Conservation (phyloP, 2,329 filamentous ascomycete genomes). For the Stromatinia cepivora region DNA sequence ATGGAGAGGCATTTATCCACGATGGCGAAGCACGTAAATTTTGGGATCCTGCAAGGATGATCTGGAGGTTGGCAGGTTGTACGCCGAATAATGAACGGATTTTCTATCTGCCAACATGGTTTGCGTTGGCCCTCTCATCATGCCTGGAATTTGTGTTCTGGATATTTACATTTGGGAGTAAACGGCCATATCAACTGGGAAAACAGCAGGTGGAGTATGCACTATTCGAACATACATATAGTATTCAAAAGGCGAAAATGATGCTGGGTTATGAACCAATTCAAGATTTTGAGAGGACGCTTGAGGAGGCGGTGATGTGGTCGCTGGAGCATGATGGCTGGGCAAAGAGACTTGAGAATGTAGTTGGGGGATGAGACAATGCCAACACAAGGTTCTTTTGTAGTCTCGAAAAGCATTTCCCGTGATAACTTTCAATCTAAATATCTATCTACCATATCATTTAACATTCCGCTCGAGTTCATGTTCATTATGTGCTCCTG, state of each 20-base stretch:
- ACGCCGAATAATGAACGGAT: background rate
- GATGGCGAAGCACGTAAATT: slow-evolving; percentile 11
- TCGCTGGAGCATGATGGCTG: slow-evolving; percentile 9
- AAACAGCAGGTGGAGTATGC: slow-evolving; percentile 19
- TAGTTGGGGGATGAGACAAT: background rate
- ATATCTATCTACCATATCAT: background rate
- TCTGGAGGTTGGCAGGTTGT: slow-evolving; percentile 7
- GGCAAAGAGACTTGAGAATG: background rate
- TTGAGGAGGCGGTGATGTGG: background rate
- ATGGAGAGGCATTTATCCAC: slow-evolving; percentile 15
- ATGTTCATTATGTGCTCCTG: background rate
- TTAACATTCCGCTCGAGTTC: background rate
- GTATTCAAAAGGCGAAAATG: slow-evolving; percentile 1
- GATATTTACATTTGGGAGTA: slow-evolving; percentile 12
- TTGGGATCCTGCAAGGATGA: slow-evolving; percentile 14
- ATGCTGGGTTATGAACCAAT: slow-evolving; percentile 1
- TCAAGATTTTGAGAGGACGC: background rate
- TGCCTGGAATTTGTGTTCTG: slow-evolving; percentile 4
- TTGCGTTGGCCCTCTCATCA: slow-evolving; percentile 5
- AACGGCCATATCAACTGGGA: slow-evolving; percentile 1
- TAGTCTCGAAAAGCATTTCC: background rate
- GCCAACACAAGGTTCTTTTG: background rate
- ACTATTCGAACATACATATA: slow-evolving; percentile 8
- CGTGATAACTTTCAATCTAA: background rate
- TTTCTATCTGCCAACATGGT: background rate